These are phyloP conservation scores for Lactuca saligna DNA, from an alignment of 129 eudicot genomes.

Conservation along the genomic window DNA sequence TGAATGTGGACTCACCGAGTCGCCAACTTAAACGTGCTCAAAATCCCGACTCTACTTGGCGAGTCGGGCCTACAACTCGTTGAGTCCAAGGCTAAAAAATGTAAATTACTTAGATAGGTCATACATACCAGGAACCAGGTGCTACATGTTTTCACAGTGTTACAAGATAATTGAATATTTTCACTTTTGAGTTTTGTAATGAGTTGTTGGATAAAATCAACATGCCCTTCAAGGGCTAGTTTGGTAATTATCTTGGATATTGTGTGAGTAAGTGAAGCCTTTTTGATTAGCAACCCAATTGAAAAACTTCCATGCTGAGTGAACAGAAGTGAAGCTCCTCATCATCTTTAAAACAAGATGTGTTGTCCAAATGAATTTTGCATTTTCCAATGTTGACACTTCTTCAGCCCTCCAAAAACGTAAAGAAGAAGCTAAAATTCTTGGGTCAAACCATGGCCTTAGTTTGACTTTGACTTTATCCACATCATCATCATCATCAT, in stretches of 20 bases:
- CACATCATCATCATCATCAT: no score
- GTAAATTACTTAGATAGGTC: no score
- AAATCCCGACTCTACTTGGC: no score
- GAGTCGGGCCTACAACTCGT: no score
- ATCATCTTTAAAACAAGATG: constrained; percentile 81
- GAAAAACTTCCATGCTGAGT: constrained; percentile 84
- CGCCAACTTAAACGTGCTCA: no score
- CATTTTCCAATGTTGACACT: constrained; percentile 62
- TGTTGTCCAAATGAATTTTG: constrained; percentile 80
- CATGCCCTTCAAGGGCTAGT: constrained; percentile 57
- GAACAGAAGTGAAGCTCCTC: constrained; percentile 61
- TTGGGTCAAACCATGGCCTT: constrained; percentile 88
- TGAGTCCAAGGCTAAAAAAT: no score
- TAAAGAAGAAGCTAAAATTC: constrained; percentile 64
- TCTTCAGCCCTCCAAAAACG: constrained; percentile 66
- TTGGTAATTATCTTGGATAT: constrained; percentile 66
- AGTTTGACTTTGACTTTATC: constrained; percentile 35
- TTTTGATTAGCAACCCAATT: constrained; percentile 74
- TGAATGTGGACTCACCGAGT: no score
- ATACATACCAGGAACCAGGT: no score
- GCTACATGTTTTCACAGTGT: constrained; percentile 49
- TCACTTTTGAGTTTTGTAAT: constrained; percentile 46
- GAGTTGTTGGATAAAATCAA: constrained; percentile 57
- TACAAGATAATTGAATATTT: constrained; percentile 47
- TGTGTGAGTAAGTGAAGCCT: constrained; percentile 69